Base-by-base conservation (phyloP, 768 basidiomycete genomes). In the Atractiella rhizophila region DNA sequence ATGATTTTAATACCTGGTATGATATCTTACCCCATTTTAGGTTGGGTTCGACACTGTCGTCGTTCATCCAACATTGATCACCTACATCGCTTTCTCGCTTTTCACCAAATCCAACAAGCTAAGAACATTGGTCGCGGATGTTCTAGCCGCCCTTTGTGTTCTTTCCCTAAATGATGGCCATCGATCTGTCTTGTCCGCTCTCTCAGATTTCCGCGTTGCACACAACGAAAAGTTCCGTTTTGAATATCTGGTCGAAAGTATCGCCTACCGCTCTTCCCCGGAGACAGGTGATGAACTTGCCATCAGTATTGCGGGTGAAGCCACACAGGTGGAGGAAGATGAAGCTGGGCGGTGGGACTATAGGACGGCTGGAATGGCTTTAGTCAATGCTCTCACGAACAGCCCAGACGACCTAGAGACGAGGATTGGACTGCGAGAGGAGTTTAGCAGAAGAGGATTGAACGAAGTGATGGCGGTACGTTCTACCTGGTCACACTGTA, bases 391-490 rank as follows among this genome's bases (percentile, higher is more conserved):
- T 2, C 51, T 88, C 18, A 71, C 73, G 10, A 77, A 72, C 49
- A 74, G 70, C 50, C 73, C 76, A 0, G 71, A 80, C 36, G 65
- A 66, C 3, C 56, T 88, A 19, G 83, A 86, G 51, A 76, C 79
- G 33, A 66, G 85, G 4, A 66, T 82, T 21, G 46, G 73, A 43
- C 61, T 88, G 15, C 64, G 83, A 28, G 82, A 86, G 41, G 85
- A 94, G 59, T 68, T 91, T 41, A 63, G 68, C 6, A 64, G 81
- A 27, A 63, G 82, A 48, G 83, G 83, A 0, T 54, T 94, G 42
- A 79, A 81, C 49, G 78, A 88, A 55, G 65, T 68, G 28, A 69
- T 86, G 42, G 73, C 76, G 46, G 85, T 88, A 61, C 42, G 79
- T 67, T 11, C 7, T 20, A 10, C 8, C 39, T 18, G 15, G 38